Percentiles rank a stretch among this genome's conserved stretches.
Conservation (phyloP, 176 grass and related monocot genomes). For the Alopecurus myosuroides region DNA sequence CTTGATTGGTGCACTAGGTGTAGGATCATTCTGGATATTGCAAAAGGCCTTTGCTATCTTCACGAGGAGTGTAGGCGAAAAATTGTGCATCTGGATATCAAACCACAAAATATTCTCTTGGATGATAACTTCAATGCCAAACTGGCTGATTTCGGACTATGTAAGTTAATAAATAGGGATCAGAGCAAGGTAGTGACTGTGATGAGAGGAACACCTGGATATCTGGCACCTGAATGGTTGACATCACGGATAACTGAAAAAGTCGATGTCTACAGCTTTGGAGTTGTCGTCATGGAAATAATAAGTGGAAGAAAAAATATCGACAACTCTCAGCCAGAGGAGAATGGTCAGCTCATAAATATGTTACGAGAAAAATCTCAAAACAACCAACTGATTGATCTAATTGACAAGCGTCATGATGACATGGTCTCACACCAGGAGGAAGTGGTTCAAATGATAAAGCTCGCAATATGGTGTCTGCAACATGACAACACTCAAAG, state of each 20-base stretch:
- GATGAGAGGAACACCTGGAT: background rate
- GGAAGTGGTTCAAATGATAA: background rate
- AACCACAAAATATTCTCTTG: background rate
- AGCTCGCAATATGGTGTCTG: background rate
- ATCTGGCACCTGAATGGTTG: background rate
- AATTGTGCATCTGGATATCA: background rate
- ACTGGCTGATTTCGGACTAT: background rate
- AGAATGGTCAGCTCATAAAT: background rate
- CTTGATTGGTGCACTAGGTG: background rate
- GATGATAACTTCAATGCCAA: background rate
- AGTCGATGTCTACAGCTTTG: background rate
- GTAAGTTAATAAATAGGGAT: background rate
- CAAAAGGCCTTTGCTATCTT: background rate
- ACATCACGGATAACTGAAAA: background rate
- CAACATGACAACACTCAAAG: background rate
- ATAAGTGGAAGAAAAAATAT: background rate
- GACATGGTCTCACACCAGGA: background rate
- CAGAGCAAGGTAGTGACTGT: background rate
- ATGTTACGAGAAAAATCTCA: background rate
- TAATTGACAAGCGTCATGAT: background rate
- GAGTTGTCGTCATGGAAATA: background rate
- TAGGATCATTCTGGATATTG: background rate
- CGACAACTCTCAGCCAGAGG: background rate
- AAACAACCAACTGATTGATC: background rate
- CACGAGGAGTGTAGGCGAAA: background rate